Conservation (phyloP, 805 yeast genomes). For the Vanderwaltozyma polyspora region DNA sequence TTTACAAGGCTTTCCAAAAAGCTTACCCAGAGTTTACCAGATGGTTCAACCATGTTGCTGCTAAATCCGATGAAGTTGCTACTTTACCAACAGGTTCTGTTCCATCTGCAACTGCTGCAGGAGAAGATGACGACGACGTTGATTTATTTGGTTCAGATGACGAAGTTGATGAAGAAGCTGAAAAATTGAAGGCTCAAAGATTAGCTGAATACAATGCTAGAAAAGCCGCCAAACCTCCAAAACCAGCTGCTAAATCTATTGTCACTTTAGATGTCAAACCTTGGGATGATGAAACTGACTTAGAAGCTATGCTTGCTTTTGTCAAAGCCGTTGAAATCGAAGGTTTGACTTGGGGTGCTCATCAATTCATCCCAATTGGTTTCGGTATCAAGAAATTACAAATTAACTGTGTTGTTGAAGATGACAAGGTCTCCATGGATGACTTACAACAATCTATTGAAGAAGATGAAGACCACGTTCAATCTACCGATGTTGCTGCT, state of each 20-base stretch:
- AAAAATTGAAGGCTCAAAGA: slow-evolving; percentile 94
- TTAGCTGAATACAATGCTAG: slow-evolving; percentile 94
- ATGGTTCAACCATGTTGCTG: slow-evolving; percentile 98
- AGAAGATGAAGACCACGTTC: slow-evolving; percentile 98
- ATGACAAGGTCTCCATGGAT: slow-evolving; percentile 85
- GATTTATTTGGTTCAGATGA: slow-evolving; percentile 91
- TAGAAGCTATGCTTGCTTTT: slow-evolving; percentile 76
- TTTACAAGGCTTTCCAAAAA: slow-evolving; percentile 86
- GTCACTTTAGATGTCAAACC: slow-evolving; percentile 98
- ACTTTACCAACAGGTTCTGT: slow-evolving; percentile 65
- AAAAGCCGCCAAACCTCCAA: slow-evolving; percentile 95
- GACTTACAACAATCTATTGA: slow-evolving; percentile 66
- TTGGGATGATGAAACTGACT: slow-evolving; percentile 99
- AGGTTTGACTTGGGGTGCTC: slow-evolving; percentile 98
- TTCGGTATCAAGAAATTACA: slow-evolving; percentile 99
- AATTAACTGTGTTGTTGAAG: slow-evolving; percentile 97
- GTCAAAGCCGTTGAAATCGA: slow-evolving; percentile 80
- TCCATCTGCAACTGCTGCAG: slow-evolving; percentile 41
- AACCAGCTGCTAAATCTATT: slow-evolving; percentile 96
- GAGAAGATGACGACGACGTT: slow-evolving; percentile 75
- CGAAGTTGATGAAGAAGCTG: slow-evolving; percentile 95
- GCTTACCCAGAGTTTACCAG: slow-evolving; percentile 91
- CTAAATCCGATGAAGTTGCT: slow-evolving; percentile 77
- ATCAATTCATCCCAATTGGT: slow-evolving; percentile 92
- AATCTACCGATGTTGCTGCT: slow-evolving; percentile 97